Base-by-base conservation (phyloP, 768 basidiomycete species). In the Suillus spraguei region DNA sequence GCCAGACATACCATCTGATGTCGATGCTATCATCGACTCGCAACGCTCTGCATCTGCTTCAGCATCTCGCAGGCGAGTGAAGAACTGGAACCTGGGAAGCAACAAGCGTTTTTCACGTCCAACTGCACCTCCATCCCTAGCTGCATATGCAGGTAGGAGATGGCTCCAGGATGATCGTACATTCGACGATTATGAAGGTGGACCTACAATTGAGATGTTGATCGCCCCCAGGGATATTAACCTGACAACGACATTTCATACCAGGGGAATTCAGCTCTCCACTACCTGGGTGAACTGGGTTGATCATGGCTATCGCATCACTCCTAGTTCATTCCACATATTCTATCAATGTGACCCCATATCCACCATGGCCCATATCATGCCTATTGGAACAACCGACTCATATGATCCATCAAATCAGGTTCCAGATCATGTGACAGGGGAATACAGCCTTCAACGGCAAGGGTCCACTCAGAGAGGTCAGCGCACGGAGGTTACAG, bases 401-500 rank as follows among this genome's bases (percentile, higher is more conserved):
- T 46, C 44, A 0, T n/a, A 46, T 13, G 44, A 46, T 13, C 2
- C 44, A 2, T n/a, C 44, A 13, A 22, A 46, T 2, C 44, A 46
- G 44, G n/a, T 46, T 46, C 44, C 44, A n/a, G n/a, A 46, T 22
- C 2, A 10, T 0, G 44, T 46, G 0, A 46, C n/a, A n/a, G 44
- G 44, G 2, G 5, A 1, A 2, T 46, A 46, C n/a, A 46, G 44
- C n/a, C 44, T 46, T 2, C 5, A 2, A 2, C 5, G 44, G 11
- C n/a, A 0, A 5, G 44, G 44, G 2, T 11, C 44, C 11, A 0
- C 5, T 2, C 0, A 5, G 3, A n/a, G 2, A 11, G n/a, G 44
- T 5, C 44, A 46, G 4, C 10, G 13, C 4, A 22, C 5, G 5
- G 2, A 11, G 4, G 11, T 46, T 2, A 46, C n/a, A 46, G 44